Evolutionary conservation across 306 rosid genomes (phyloP).

Genomic region (Inga oerstediana): DNA sequence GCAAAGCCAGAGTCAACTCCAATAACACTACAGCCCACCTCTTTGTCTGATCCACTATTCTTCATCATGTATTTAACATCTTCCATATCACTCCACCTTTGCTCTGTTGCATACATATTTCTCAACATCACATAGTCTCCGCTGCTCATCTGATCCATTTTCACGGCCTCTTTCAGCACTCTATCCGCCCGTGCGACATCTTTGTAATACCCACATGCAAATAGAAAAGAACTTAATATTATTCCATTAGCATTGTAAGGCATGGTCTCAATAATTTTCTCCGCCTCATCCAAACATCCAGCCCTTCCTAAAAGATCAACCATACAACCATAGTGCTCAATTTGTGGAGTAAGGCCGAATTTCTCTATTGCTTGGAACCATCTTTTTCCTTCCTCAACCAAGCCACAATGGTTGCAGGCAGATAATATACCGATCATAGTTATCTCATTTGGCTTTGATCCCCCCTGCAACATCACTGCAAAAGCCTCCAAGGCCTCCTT

Average conservation of each 20-base stretch:
- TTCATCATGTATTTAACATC: conserved; percentile 57
- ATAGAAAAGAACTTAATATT: conserved; percentile 66
- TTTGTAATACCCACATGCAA: conserved; percentile 59
- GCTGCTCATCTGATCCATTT: conserved; percentile 44
- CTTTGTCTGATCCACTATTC: conserved; percentile 56
- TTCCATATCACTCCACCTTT: conserved; percentile 69
- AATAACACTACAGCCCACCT: conserved; percentile 62
- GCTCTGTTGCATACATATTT: conserved; percentile 58
- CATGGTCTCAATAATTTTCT: conserved; percentile 57
- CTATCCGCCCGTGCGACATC: conserved; percentile 61
- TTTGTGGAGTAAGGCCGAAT: conserved; percentile 54
- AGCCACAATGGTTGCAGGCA: conserved; percentile 73
- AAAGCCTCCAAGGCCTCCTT: conserved; percentile 34
- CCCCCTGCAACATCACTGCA: conserved; percentile 43
- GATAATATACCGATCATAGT: conserved; percentile 65
- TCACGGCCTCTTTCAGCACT: conserved; percentile 49
- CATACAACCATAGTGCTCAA: conserved; percentile 82
- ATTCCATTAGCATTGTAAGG: conserved; percentile 65
- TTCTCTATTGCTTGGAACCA: conserved; percentile 59
- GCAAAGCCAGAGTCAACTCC: conserved; percentile 58
- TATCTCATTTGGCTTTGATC: conserved; percentile 50
- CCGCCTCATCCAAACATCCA: conserved; percentile 75
- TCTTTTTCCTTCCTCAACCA: conserved; percentile 69
- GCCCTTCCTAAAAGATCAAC: conserved; percentile 73
- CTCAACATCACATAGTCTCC: conserved; percentile 64